Base-by-base conservation (phyloP, 345 rosid genomes). In the Linum usitatissimum region DNA sequence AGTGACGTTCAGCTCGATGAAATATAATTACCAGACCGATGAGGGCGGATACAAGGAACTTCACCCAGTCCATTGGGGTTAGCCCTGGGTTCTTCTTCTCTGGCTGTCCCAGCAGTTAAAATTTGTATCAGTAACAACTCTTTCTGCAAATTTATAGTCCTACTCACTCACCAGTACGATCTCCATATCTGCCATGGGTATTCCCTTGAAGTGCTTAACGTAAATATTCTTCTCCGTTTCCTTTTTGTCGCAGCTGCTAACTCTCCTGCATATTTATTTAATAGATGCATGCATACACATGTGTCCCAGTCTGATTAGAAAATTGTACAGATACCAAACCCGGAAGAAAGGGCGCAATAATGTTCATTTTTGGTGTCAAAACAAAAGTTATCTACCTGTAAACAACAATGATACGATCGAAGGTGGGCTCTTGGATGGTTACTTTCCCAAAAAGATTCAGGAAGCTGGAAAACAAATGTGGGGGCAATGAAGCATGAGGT, bases 351-450 rank as follows among this genome's bases (percentile, higher is more conserved):
- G 38, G 8, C 0, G 5, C 38, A 34, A 34, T 34, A 34, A 7
- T 34, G 38, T 34, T 34, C 8, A 34, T 34, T 34, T 34, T 34
- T 34, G 8, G 38, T 2, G 38, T 34, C 38, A 34, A 34, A 4
- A 34, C 6, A 34, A 34, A 34, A 4, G 5, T 1, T 5, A 34
- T 34, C 38, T 79, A 86, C 97, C 91, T 84, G 85, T 90, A 84
- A 55, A 87, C 81, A 56, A 87, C 91, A 70, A 84, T 87, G 63
- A 87, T 86, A 62, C 96, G 75, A 53, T 83, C 84, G 65, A 87
- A 85, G 40, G 89, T 84, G 14, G 95, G 95, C 70, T 86, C 93
- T 74, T 86, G 94, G 73, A 86, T 81, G 21, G 87, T 86, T 70
- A 75, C 70, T 83, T 78, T 73, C 61, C 74, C 70, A 67, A 84